A percentile compares a stretch with the other conserved stretches of the same genome.
phyloP scores from a whole-genome alignment of 2,329 filamentous ascomycete species.

The Fusarium burgessii region DNA sequence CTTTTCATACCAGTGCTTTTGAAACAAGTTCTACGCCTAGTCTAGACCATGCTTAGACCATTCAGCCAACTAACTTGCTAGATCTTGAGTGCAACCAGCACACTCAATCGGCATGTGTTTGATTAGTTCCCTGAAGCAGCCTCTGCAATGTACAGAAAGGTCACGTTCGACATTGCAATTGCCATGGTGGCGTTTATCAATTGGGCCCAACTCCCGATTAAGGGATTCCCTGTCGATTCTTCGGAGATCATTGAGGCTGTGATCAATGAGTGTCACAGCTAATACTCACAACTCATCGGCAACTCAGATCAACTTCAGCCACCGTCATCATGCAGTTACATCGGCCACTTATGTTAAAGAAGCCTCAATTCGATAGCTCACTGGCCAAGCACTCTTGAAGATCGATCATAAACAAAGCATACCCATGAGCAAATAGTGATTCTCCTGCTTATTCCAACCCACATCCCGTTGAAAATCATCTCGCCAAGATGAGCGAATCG shows the following conservation, averaged over 20 bases:
- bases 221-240: background rate
- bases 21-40: constrained; percentile 13
- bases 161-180: background rate
- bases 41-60: constrained; percentile 1
- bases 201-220: background rate
- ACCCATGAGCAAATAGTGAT: background rate
- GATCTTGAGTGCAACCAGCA: background rate
- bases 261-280: background rate
- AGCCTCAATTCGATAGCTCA: background rate
- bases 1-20: background rate
- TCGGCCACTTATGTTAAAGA: background rate
- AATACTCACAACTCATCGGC: background rate
- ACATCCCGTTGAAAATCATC: background rate
- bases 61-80: constrained; percentile 8
- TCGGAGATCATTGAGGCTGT: background rate
- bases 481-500: constrained; percentile 18
- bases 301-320: background rate
- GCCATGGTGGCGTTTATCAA: constrained; percentile 4
- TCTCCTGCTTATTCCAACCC: background rate
- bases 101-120: background rate
- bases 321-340: constrained; percentile 1
- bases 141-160: background rate
- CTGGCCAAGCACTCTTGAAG: background rate
- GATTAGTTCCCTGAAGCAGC: background rate
- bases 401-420: background rate